phyloP scores from a whole-genome alignment of 1,284 basidiomycete genomes.

The Moesziomyces sp. region DNA sequence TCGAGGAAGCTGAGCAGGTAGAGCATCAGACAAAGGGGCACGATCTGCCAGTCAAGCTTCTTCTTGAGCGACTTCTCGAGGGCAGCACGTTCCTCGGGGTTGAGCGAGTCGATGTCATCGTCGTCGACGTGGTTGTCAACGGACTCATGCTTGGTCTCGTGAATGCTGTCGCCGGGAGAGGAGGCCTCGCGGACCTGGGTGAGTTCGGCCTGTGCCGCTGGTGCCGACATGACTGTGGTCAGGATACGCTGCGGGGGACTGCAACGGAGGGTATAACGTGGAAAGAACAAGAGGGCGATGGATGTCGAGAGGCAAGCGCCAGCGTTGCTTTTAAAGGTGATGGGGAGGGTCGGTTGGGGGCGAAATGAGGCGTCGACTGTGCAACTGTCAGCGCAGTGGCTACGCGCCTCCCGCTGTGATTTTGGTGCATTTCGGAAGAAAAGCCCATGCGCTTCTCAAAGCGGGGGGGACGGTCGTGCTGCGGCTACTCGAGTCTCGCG shows the following conservation, averaged over 20 bases:
- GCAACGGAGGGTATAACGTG: not conserved
- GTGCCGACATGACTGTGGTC: constrained; percentile 14
- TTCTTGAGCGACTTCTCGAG: constrained; percentile 46
- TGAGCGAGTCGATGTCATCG: constrained; percentile 26
- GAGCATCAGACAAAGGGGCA: constrained; percentile 52
- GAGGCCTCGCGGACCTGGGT: constrained; percentile 20
- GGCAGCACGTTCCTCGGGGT: constrained; percentile 20
- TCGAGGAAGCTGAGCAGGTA: constrained; percentile 55
- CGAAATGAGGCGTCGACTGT: too few species aligned
- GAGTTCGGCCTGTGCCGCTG: constrained; percentile 11
- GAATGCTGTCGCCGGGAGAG: constrained; percentile 23
- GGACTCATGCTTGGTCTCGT: constrained; percentile 23
- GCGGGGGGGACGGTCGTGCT: too few species aligned
- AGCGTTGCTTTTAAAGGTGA: too few species aligned
- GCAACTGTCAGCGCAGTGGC: too few species aligned
- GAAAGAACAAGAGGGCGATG: not conserved
- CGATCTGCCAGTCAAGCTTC: constrained; percentile 61
- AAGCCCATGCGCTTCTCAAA: too few species aligned
- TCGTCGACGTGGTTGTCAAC: constrained; percentile 11
- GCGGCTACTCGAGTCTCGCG: too few species aligned
- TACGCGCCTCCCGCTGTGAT: too few species aligned
- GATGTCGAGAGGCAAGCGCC: not conserved
- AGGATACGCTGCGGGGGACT: not conserved
- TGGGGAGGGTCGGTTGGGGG: too few species aligned
- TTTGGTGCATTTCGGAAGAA: too few species aligned